Percentiles rank a stretch among this genome's conserved stretches.
Evolutionary conservation across 2,329 filamentous ascomycete genomes (phyloP).

Genomic region (Berkeleyomyces basicola): DNA sequence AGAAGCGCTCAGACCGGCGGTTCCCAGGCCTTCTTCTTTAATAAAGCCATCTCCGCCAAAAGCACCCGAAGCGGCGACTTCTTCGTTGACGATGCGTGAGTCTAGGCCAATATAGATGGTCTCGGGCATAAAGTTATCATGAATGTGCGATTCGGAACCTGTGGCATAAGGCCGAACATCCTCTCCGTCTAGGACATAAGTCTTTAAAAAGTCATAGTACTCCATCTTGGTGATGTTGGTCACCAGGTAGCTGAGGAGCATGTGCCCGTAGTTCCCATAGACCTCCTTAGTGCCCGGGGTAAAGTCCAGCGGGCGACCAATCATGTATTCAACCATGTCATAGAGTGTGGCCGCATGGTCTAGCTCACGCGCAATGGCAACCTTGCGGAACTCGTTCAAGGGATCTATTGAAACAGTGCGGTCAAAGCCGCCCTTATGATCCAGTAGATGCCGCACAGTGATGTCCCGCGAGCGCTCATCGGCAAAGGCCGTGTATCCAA

Average conservation of each 20-base stretch:
- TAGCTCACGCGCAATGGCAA: conserved; percentile 4
- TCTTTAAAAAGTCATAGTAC: conserved; percentile 10
- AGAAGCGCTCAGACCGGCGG: conserved; percentile 12
- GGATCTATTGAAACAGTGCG: conserved; percentile 7
- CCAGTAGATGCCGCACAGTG: conserved; percentile 13
- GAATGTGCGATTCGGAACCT: conserved; percentile 4
- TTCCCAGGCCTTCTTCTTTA: conserved; percentile 13
- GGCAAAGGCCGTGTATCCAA: conserved; percentile 6
- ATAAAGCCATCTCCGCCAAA: conserved; percentile 15
- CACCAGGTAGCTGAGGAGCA: conserved; percentile 16
- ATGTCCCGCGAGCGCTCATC: conserved; percentile 13
- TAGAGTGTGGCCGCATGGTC: conserved; percentile 11
- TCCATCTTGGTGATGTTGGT: conserved; percentile 11
- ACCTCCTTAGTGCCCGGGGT: not conserved
- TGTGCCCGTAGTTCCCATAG: conserved; percentile 15
- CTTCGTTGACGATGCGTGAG: conserved; percentile 3
- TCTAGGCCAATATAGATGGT: conserved; percentile 12
- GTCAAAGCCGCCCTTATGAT: conserved; percentile 11
- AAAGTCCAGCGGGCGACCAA: conserved; percentile 12
- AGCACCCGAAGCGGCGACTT: not conserved
- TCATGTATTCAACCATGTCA: conserved; percentile 15
- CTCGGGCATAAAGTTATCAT: conserved; percentile 14
- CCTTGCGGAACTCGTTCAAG: conserved; percentile 11
- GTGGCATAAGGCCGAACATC: conserved; percentile 14
- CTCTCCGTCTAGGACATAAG: conserved; percentile 10